Evolutionary conservation across 2,329 filamentous ascomycete species (phyloP), one percentile per base, ranked within the genome.

Genomic region (Alternaria sp.): DNA sequence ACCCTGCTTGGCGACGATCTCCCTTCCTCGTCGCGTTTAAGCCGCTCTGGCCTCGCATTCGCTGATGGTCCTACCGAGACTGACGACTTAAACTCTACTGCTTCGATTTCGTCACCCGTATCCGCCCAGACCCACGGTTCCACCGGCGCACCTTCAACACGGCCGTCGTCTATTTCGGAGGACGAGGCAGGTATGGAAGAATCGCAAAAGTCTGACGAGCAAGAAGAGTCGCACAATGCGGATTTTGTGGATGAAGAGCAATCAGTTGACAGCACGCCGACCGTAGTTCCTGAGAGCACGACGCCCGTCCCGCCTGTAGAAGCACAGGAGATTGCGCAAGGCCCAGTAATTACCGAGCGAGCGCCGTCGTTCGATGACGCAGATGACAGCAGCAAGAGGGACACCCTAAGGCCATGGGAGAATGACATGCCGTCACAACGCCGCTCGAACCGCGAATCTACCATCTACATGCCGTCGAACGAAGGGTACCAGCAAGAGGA

Each of bases 21-120:
- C 44, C 55, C 65, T 44, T 59, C 67, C 9, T 54, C 65, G 13
- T 25, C 59, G 15, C 54, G 64, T 8, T 59, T 62, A 21, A 69
- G 72, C 23, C 88, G 89, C 69, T 88, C 87, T 43, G 86, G 82
- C 12, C 83, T 88, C 62, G 85, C 83, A 26, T 81, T 89, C 61
- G 84, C 87, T 25, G 68, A 57, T 36, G 73, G 64, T 54, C 77
- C 74, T 36, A 56, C 68, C 21, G 78, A 79, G 64, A 62, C 68
- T 12, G 79, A 80, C 57, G 77, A 79, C 64, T 62, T 75, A 49
- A 73, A 76, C 55, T 79, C 78, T 26, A 68, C 77, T 43, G 74
- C 67, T 40, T 79, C 77, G 19, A 71, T 78, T 51, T 79, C 72
- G 25, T 81, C 79, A 19, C 79, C 79, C 36, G 76, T 74, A 49